A percentile compares a stretch with the other conserved stretches of the same genome.
These are phyloP conservation scores for Kazachstania kunashirensis DNA, from an alignment of 805 yeast genomes.

Conservation along the genomic window DNA sequence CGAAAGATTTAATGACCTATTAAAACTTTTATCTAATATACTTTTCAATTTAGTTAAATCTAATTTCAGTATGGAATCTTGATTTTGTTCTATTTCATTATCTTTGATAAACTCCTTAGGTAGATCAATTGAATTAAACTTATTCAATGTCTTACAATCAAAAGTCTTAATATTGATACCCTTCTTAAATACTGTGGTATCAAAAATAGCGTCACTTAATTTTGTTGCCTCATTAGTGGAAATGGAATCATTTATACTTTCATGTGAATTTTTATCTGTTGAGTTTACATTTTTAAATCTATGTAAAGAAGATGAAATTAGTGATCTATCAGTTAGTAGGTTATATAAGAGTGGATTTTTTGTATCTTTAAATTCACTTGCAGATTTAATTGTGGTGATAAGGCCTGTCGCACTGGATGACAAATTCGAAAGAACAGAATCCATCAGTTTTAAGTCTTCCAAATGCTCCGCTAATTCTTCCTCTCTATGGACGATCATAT, in stretches of 20 bases:
- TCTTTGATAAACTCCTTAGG: conserved; percentile 11
- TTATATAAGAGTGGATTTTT: conserved; percentile 85
- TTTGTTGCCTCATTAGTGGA: not conserved
- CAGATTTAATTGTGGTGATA: conserved; percentile 74
- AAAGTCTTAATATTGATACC: conserved; percentile 43
- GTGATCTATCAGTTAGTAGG: conserved; percentile 81
- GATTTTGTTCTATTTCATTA: not conserved
- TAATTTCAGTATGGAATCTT: conserved; percentile 22
- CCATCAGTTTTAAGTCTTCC: conserved; percentile 59
- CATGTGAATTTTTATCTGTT: conserved; percentile 7
- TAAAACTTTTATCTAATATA: conserved; percentile 73
- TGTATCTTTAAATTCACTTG: conserved; percentile 37
- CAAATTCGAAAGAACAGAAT: conserved; percentile 38
- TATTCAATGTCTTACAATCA: conserved; percentile 14
- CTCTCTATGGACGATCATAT: conserved; percentile 10
- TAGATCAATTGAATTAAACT: conserved; percentile 21
- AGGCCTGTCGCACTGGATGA: conserved; percentile 65
- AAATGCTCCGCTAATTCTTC: conserved; percentile 40
- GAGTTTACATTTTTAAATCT: conserved; percentile 31
- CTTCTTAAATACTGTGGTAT: conserved; percentile 67
- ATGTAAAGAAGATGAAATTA: conserved; percentile 85
- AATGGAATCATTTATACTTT: conserved; percentile 6
- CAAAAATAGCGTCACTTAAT: conserved; percentile 21
- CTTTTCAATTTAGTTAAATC: conserved; percentile 48
- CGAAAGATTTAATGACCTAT: conserved; percentile 51